These are phyloP conservation scores for Diplodia mutila DNA, from an alignment of 2,329 filamentous ascomycete species.

Conservation along the genomic window DNA sequence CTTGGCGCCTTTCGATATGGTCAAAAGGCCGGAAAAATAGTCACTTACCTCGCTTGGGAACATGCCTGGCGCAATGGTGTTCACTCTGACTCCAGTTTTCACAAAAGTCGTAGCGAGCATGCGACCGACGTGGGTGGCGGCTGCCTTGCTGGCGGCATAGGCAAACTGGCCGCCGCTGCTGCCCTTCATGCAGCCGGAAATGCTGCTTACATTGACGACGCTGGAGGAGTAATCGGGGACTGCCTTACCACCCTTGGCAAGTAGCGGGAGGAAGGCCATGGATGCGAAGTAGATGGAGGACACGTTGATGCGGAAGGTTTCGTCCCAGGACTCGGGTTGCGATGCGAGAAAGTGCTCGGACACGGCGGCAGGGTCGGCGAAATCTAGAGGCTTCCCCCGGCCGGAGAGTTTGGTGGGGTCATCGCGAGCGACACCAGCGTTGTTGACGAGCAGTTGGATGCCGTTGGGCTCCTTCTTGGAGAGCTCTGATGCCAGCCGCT, in stretches of 20 bases:
- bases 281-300: slow-evolving; percentile 57
- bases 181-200: slow-evolving; percentile 57
- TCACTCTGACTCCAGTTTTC: slow-evolving; percentile 49
- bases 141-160: slow-evolving; percentile 57
- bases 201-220: slow-evolving; percentile 59
- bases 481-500: slow-evolving; percentile 47
- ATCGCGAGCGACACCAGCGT: slow-evolving; percentile 58
- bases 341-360: slow-evolving; percentile 56
- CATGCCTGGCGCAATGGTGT: slow-evolving; percentile 50
- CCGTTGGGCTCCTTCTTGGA: slow-evolving; percentile 54
- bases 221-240: slow-evolving; percentile 54
- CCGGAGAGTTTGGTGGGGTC: slow-evolving; percentile 55
- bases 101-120: slow-evolving; percentile 53
- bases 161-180: slow-evolving; percentile 56
- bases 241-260: slow-evolving; percentile 52
- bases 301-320: slow-evolving; percentile 58
- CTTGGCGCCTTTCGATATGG: background rate
- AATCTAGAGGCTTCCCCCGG: slow-evolving; percentile 52
- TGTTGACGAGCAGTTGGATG: slow-evolving; percentile 60
- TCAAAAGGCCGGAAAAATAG: slow-evolving; percentile 7
- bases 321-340: slow-evolving; percentile 51
- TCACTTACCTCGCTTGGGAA: slow-evolving; percentile 44
- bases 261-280: slow-evolving; percentile 58
- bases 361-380: slow-evolving; percentile 52
- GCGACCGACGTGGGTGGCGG: slow-evolving; percentile 49